Evolutionary conservation across 495 filamentous ascomycete species (phyloP), one percentile per base, ranked within the genome.

Genomic region (Staphylotrichum tortipilum): DNA sequence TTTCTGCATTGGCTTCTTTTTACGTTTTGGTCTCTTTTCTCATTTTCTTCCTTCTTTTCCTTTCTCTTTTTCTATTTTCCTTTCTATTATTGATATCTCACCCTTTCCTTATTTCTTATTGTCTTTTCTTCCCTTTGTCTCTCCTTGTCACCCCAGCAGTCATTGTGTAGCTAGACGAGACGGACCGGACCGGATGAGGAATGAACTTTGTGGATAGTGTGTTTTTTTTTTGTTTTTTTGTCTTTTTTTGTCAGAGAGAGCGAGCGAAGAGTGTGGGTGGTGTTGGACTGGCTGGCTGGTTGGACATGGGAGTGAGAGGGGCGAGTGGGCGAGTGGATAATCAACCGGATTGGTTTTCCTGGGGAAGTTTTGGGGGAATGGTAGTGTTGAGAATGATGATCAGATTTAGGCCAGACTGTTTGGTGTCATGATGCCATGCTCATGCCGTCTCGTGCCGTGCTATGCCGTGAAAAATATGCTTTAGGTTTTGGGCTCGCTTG

Each of bases 281-380:
- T n/a, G 26, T 10, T 34, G 34, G 34, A 46, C 7, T 35, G 26
- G 17, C 34, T 19, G 18, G 26, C 22, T 33, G 10, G 24, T 23
- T 15, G 21, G 36, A 8, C 19, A 21, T 17, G 24, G 14, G 28
- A 29, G 38, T 29, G 36, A 21, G 34, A 28, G 38, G 21, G 26
- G 6, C 26, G 17, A 21, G 33, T 17, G 23, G 44, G 39, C 10
- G 43, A 26, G 34, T 50, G 53, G 49, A 55, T 55, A 51, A 44
- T 55, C 53, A 55, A 55, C 53, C 43, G 53, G 53, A 48, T 55
- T 55, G 53, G 42, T 55, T 55, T 47, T 48, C 44, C 44, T 49
- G 29, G 34, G 45, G 3, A 17, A 21, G 19, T 37, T 38, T 31
- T n/a, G n/a, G n/a, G n/a, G n/a, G n/a, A n/a, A n/a, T n/a, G n/a